Base-by-base conservation (phyloP, 2,329 filamentous ascomycete genomes). In the Exophiala bonariae region DNA sequence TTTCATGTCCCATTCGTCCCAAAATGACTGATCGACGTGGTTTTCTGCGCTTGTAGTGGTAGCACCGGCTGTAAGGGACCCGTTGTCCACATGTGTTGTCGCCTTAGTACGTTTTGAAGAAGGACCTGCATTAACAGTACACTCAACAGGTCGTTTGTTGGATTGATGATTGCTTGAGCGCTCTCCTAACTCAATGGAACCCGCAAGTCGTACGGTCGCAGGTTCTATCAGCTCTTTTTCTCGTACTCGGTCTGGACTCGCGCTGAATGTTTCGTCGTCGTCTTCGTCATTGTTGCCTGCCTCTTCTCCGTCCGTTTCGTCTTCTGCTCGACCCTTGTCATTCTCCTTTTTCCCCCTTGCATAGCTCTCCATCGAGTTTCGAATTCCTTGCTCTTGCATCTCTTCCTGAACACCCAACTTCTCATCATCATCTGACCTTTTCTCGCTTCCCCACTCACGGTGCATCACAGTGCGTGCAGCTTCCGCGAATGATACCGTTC, bases 251-350 rank as follows among this genome's bases (percentile, higher is more conserved):
- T 6, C 11, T 11, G 23, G 23, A 26, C 23, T 26, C 6, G 23
- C 6, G 6, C 6, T 22, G 13, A 20, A 18, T 13, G 19, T 19
- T 6, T 8, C 36, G 17, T 39, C 16, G 17, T 39, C 19, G 13
- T 39, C 36, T 22, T 39, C 36, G 17, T 26, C 23, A 6, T 11
- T 11, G 23, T 26, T 11, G 6, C 11, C 23, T 26, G 6, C 23
- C 23, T 26, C 6, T 26, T 26, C 33, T 48, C 10, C 32, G 23
- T 36, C 14, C 14, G 19, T 18, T 28, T 38, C 18, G 17, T 20
- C 11, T 6, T 26, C 11, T 26, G 6, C 6, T 11, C 11, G 23
- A 71, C 64, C 59, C 74, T 6, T 11, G 23, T 72, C 8, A 69
- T 62, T 53, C 72, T 61, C 41, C 72, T 60, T 17, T 14, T 6